phyloP scores from a whole-genome alignment of 495 filamentous ascomycete species.

The Penicillium robsamsonii region DNA sequence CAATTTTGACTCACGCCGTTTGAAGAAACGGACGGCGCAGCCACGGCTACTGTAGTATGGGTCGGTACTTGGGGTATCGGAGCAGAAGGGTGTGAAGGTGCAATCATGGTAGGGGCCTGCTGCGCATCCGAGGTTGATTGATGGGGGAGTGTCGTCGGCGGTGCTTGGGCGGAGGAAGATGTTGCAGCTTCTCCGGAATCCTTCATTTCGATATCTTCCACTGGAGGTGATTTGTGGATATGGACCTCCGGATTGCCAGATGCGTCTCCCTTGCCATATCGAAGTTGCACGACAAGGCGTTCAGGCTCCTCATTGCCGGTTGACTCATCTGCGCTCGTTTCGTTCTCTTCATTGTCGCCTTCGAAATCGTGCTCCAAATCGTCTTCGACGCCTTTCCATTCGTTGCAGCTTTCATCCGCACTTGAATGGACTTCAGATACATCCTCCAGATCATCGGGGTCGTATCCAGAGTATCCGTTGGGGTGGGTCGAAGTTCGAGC shows the following conservation, averaged over 20 bases:
- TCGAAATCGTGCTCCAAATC: conserved; percentile 67
- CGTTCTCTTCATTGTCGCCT: conserved; percentile 64
- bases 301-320: conserved; percentile 53
- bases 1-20: conserved; percentile 15
- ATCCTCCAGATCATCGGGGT: conserved; percentile 61
- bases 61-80: neutral
- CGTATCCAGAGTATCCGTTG: conserved; percentile 53
- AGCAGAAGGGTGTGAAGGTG: conserved; percentile 1
- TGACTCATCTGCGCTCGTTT: conserved; percentile 55
- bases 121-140: neutral
- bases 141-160: neutral
- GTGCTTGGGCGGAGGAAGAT: conserved; percentile 7
- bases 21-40: neutral
- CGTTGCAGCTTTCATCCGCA: conserved; percentile 60
- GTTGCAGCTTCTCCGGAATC: conserved; percentile 5
- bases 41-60: neutral
- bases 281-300: conserved; percentile 67
- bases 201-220: conserved; percentile 18
- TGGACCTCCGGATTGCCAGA: conserved; percentile 18
- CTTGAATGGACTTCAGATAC: conserved; percentile 58
- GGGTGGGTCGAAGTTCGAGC: conserved; percentile 29
- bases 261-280: conserved; percentile 41
- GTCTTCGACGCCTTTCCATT: conserved; percentile 70
- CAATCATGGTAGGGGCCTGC: conserved; percentile 1
- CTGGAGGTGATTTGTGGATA: conserved; percentile 24